Conservation (phyloP, 768 basidiomycete species). For the Fistulinella prunicolor region DNA sequence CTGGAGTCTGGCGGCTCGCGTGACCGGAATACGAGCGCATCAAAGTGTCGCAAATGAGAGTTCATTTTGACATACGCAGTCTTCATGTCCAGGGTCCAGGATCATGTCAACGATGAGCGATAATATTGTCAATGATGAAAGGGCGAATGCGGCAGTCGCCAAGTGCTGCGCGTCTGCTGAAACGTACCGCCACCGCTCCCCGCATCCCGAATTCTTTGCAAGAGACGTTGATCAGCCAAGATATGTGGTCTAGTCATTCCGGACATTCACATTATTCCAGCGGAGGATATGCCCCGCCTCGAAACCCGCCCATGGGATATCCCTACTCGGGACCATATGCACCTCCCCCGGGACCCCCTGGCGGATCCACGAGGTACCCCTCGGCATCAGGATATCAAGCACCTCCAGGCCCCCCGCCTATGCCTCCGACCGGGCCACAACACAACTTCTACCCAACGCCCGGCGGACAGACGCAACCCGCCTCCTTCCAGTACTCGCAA, state of each 20-base stretch:
- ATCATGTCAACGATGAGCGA: too few species aligned
- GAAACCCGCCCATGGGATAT: constrained; percentile 6
- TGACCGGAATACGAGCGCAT: too few species aligned
- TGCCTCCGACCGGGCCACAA: constrained; percentile 57
- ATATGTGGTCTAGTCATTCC: background rate
- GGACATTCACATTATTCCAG: constrained; percentile 33
- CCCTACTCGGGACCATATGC: constrained; percentile 12
- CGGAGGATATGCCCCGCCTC: constrained; percentile 23
- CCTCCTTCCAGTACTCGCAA: constrained; percentile 84
- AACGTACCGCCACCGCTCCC: too few species aligned
- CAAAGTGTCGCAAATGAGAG: too few species aligned
- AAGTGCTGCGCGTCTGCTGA: too few species aligned
- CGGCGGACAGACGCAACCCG: constrained; percentile 47
- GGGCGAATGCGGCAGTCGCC: too few species aligned
- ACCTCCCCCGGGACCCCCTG: constrained; percentile 17
- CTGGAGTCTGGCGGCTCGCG: too few species aligned
- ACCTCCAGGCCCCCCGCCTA: constrained; percentile 40
- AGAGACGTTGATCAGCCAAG: too few species aligned
- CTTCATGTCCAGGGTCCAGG: too few species aligned
- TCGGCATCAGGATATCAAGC: constrained; percentile 9
- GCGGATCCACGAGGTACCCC: background rate
- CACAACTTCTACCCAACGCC: constrained; percentile 59
- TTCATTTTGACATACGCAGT: too few species aligned
- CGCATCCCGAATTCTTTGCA: too few species aligned
- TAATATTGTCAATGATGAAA: too few species aligned